Evolutionary conservation across 495 filamentous ascomycete species (phyloP), one percentile per base, ranked within the genome.

Genomic region (Penicillium waksmanii): DNA sequence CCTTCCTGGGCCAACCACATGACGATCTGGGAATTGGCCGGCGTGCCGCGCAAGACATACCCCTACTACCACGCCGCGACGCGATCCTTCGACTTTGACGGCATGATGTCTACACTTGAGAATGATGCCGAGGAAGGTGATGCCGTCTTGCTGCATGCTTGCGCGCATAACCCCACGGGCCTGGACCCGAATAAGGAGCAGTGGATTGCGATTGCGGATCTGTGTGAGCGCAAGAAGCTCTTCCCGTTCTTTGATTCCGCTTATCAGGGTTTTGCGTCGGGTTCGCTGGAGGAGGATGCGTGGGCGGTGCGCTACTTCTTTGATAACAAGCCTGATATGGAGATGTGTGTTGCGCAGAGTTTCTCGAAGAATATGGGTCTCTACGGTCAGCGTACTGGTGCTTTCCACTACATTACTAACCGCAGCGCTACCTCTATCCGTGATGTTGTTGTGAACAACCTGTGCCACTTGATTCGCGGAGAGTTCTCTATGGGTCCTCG

Each of bases 311-410:
- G 80, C 46, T 78, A 82, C 64, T 83, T 82, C 69, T 82, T 74
- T 63, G 81, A 74, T 60, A 60, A 73, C 64, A 77, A 81, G 69
- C 76, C 78, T 5, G 62, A 72, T 38, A 77, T 81, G 74, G 78
- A 81, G 65, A 76, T 81, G 66, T 79, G 76, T 40, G 77, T 83
- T 21, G 77, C 76, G 8, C 76, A 82, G 65, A 81, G 77, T 34
- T 83, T 84, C 69, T 79, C 82, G 18, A 84, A 84, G 72, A 84
- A 80, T 69, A 79, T 84, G 56, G 82, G 82, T 43, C 73, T 84
- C 34, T 84, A 84, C 62, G 80, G 80, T 44, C 75, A 83, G 71
- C 77, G 80, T 23, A 71, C 78, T 42, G 80, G 81, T 56, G 76
- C 75, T 15, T 78, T 80, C 67, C 81, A 82, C 68, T 73, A 80